Base-by-base conservation (phyloP, 1,284 basidiomycete genomes). In the Pseudozyma thailandica region DNA sequence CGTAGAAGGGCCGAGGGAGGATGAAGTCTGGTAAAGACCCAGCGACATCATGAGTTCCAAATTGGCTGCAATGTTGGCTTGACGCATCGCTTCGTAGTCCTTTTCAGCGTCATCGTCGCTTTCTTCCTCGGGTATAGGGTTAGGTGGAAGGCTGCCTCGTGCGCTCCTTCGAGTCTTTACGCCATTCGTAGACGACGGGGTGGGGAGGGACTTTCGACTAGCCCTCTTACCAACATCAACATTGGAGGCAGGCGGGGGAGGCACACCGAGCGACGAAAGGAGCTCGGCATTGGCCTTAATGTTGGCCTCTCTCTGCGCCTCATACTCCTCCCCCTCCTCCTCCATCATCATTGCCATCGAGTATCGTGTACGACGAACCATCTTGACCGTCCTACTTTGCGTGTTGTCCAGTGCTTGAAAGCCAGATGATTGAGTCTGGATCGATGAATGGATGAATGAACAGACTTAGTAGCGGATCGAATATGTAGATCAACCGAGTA, bases 1-100 rank as follows among this genome's bases (percentile, higher is more conserved):
- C 12, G 27, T 1, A n/a, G 50, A 23, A 3, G 60, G 43, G 9
- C 31, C 43, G 16, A 68, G 37, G 37, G 27, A 18, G 13, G 27
- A 10, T 12, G 53, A 55, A 3, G 56, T 18, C 20, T 54, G 51
- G 21, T 57, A 62, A 18, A 71, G n/a, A 1, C 68, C 68, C 15
- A 71, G 48, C 15, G 52, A 53, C 44, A 50, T 60, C 57, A 71
- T 64, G 8, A 71, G 53, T 53, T 64, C 68, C 12, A 64, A 13
- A n/a, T 64, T 64, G 4, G 55, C 68, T 31, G 47, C 37, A 37
- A 71, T 64, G 33, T 64, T 64, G 27, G 52, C 60, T 20, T 49
- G 49, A 0, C 60, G 43, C 27, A 59, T 50, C 23, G 56, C 60
- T 41, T 70, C 66, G 31, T 70, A 70, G 26, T 64, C 66, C 8